Evolutionary conservation across 257 asterid species (phyloP), one percentile per base, ranked within the genome.

Genomic region (Ballota nigra): DNA sequence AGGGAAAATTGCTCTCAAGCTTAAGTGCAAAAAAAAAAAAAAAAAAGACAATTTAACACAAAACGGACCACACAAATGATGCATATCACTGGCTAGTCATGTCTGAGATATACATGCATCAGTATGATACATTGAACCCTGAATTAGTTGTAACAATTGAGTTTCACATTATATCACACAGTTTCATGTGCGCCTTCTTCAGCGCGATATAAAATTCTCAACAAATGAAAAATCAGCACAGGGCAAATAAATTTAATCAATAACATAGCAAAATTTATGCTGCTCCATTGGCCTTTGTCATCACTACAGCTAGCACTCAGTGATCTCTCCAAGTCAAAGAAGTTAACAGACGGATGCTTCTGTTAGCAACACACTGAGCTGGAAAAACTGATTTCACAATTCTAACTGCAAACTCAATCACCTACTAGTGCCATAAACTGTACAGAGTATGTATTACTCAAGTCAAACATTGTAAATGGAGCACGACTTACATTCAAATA

Each of bases 31-130:
- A 22, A 36, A 57, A 26, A 20, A 26, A 57, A 57, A 12, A 24
- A 22, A 36, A 57, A 26, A 20, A 26, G 24, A 57, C 20, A 57
- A 57, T n/a, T 4, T 57, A 57, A 57, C 63, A 57, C 38, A 57
- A 57, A 57, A 57, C 20, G 36, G 38, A 13, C 20, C 20, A 57
- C 4, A 24, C 11, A 57, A 57, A 19, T 58, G 24, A 33, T 71
- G 61, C 70, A 53, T 62, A 53, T 55, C 33, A 41, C 36, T 22
- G 60, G 66, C 57, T 72, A 34, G 31, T 49, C 63, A 2, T 29
- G 72, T 65, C 63, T 49, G 15, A 76, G 0, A 51, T 10, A 13
- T 68, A 43, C 59, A 40, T 40, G 68, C 62, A 53, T 53, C 18
- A 6, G 33, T 28, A 52, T 12, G 8, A 16, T 4, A 3, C 49